Conservation (phyloP, 768 basidiomycete genomes). For the Leccinum ochraceum region DNA sequence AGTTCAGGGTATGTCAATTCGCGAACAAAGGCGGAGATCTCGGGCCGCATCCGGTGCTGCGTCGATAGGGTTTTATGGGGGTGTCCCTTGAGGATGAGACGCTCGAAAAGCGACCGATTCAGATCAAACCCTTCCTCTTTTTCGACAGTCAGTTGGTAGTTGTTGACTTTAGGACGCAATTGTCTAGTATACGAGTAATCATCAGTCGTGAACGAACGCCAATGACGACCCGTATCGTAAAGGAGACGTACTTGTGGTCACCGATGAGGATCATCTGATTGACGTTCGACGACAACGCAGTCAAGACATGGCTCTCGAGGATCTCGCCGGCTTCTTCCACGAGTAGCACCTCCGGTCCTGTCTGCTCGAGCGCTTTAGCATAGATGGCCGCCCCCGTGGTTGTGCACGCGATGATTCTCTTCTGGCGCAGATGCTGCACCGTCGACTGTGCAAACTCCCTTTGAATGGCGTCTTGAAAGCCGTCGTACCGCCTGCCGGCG, state of each 20-base stretch:
- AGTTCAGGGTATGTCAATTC: slow-evolving; percentile 67
- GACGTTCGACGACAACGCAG: slow-evolving; percentile 48
- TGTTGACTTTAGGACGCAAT: slow-evolving; percentile 70
- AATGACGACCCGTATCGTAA: neutral
- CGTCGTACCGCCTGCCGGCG: slow-evolving; percentile 39
- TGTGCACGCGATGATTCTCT: slow-evolving; percentile 66
- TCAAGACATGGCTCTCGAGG: slow-evolving; percentile 64
- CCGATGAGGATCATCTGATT: slow-evolving; percentile 65
- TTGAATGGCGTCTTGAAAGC: slow-evolving; percentile 32
- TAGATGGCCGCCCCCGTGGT: slow-evolving; percentile 71
- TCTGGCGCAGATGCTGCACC: slow-evolving; percentile 37
- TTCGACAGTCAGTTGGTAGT: slow-evolving; percentile 63
- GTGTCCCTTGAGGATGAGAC: slow-evolving; percentile 58
- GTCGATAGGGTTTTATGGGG: slow-evolving; percentile 55
- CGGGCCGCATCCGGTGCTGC: slow-evolving; percentile 76
- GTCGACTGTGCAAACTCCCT: slow-evolving; percentile 37
- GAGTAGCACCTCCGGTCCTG: slow-evolving; percentile 50
- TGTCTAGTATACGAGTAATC: slow-evolving; percentile 42
- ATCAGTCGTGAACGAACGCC: neutral
- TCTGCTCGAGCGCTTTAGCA: slow-evolving; percentile 42
- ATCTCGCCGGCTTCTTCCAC: slow-evolving; percentile 78
- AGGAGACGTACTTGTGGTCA: slow-evolving; percentile 57
- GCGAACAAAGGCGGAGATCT: slow-evolving; percentile 64
- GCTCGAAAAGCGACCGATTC: slow-evolving; percentile 59
- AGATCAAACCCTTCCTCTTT: slow-evolving; percentile 69